Evolutionary conservation across 306 rosid genomes (phyloP), one percentile per base, ranked within the genome.

Genomic region (Vigna radiata): DNA sequence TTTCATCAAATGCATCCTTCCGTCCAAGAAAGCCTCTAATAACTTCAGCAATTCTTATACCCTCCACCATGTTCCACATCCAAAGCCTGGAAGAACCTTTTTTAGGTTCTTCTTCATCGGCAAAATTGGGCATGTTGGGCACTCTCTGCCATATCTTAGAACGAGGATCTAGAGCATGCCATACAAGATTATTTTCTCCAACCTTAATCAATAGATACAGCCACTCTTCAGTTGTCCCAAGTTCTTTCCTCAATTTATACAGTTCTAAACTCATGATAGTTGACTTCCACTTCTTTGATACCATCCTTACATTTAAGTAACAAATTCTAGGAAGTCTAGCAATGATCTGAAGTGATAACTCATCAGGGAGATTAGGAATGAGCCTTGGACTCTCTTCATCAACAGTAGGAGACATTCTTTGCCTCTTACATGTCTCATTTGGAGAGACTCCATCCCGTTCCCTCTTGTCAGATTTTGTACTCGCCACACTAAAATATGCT

Each of bases 171-270:
- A 95, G 75, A 70, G 93, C 92, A 83, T 89, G 87, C 97, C 97
- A 95, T 7, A 73, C 47, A 72, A 89, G 91, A 52, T 83, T 88
- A 78, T 84, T 90, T 52, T 87, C 93, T 60, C 88, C 94, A 67
- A 85, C 79, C 83, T 95, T 92, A 3, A 91, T 87, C 88, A 95
- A 78, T 52, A 92, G 39, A 83, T 92, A 95, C 8, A 95, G 82
- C 98, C 98, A 95, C 76, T 95, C 98, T 83, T 95, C 98, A 15
- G 91, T 89, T 5, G 86, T 86, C 54, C 96, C 87, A 3, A 95
- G 88, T 76, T 92, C 98, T 80, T 88, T 90, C 70, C 98, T 88
- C 66, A 92, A 73, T 73, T 87, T 71, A 68, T 81, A 95, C 13
- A 95, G 86, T 52, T 92, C 91, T 4, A 85, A 73, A 83, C 90